Base-by-base conservation (phyloP, 495 filamentous ascomycete genomes). In the Halenospora varia region DNA sequence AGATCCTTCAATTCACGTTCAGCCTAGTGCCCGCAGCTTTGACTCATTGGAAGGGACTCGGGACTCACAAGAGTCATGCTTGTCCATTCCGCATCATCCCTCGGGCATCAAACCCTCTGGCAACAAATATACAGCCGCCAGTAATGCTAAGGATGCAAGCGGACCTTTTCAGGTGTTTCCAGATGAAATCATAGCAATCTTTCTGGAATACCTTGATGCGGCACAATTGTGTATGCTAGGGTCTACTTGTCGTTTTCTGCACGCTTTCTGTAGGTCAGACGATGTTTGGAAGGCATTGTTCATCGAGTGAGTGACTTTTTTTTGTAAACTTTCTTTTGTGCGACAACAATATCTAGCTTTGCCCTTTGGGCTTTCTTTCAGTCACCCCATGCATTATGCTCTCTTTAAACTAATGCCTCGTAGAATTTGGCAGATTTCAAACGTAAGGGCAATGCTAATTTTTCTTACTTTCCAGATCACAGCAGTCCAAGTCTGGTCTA, bases 251-350 rank as follows among this genome's bases (percentile, higher is more conserved):
- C 91, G 87, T 69, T 88, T 89, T 26, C 77, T 97, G 15, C 95
- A 92, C 76, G 94, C 92, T 8, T 94, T 92, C 68, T 87, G 87
- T 42, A 77, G 87, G 40, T 81, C 81, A 26, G 94, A 97, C 57
- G 94, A 98, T 58, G 69, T 97, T 23, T 98, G 94, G 94, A 94
- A 94, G 72, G 67, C 83, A 19, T 70, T 96, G 10, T 95, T 92
- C 63, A 77, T 96, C 60, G 78, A 83, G 94, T 98, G 87, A 81
- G 90, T 64, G 80, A 64, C 57, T 65, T 62, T 52, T 46, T 49
- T 10, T 65, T 48, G n/a, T 56, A 13, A 19, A 22, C 10, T 23
- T 3, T 17, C 44, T 55, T 0, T 19, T 25, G 22, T 15, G 22
- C 42, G 17, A 17, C 10, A 15, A 61, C 29, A 35, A 35, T 35